Evolutionary conservation across 495 filamentous ascomycete species (phyloP), one percentile per base, ranked within the genome.

Genomic region (Penicillium goetzii): DNA sequence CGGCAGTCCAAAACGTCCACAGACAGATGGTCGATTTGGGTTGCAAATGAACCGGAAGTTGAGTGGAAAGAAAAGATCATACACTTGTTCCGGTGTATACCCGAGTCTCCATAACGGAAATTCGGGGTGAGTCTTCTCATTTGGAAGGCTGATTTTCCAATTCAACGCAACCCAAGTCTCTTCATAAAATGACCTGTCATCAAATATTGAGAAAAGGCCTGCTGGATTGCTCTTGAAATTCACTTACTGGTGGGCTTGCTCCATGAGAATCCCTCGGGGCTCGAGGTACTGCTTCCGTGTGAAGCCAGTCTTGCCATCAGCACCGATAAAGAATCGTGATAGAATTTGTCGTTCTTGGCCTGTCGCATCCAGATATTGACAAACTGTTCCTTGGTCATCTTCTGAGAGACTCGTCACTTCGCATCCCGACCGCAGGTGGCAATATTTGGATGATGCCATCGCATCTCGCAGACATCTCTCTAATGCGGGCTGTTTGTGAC

Each of bases 81-180:
- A 82, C 0, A 83, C 80, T 23, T 80, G 66, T 36, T 81, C 69
- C 6, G 82, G 77, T 2, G 70, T 79, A 51, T 81, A 81, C 3
- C 79, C 81, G 2, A 78, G 56, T 23, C 72, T 59, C 83, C 82
- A 84, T 8, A 84, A 63, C 3, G 78, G 77, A 34, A 85, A 82
- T 0, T 77, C 65, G 0, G 82, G 81, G 60, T 85, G 83, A 0
- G 80, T 78, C 51, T 80, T 67, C 33, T 72, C 72, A 9, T 74
- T 83, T 5, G 83, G 83, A 10, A 78, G 59, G 1, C 64, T 69
- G 15, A 85, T 78, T 32, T 82, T 33, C 73, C 79, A 76, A 50
- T 85, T 85, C 9, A 80, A 63, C 17, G 83, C 81, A 11, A 85
- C 78, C 82, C 82, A 86, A 0, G 74, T 80, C 55, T 76, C 83